Conservation (phyloP, 129 eudicot genomes). For the Chrysanthemum seticuspe region DNA sequence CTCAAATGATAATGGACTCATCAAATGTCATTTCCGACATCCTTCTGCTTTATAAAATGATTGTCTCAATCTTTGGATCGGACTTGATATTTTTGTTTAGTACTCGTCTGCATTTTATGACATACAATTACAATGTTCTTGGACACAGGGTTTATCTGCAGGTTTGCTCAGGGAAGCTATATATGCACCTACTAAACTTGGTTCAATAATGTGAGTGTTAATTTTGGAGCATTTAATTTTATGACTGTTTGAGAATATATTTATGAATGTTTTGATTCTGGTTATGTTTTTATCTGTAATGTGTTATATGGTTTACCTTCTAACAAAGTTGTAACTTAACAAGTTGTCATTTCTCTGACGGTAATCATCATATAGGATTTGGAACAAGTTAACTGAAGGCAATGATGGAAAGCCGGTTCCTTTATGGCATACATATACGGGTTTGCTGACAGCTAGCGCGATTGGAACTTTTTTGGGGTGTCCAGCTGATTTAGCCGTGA, state of each 20-base stretch:
- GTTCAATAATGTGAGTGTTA: not conserved
- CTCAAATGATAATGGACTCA: no score
- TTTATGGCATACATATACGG: conserved; percentile 70
- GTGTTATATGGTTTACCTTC: not conserved
- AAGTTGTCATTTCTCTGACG: no score
- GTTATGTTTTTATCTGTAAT: not conserved
- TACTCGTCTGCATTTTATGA: not conserved
- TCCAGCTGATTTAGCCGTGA: conserved; percentile 81
- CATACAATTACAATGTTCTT: not conserved
- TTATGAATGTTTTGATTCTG: not conserved
- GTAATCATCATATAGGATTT: no score
- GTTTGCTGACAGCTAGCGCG: conserved; percentile 92
- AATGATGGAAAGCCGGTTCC: conserved; percentile 92
- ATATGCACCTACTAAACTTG: not conserved
- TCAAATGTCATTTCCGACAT: no score
- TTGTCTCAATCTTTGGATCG: no score
- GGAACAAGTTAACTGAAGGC: conserved; percentile 68
- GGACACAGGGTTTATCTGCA: not conserved
- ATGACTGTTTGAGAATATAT: no score
- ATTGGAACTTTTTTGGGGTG: conserved; percentile 79
- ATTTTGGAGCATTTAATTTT: no score
- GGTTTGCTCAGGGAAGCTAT: not conserved
- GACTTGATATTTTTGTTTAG: not conserved
- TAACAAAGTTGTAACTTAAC: conserved; percentile 54
- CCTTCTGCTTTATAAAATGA: no score